Conservation (phyloP, 139 green algal genomes). For the Picochlorum sp. region DNA sequence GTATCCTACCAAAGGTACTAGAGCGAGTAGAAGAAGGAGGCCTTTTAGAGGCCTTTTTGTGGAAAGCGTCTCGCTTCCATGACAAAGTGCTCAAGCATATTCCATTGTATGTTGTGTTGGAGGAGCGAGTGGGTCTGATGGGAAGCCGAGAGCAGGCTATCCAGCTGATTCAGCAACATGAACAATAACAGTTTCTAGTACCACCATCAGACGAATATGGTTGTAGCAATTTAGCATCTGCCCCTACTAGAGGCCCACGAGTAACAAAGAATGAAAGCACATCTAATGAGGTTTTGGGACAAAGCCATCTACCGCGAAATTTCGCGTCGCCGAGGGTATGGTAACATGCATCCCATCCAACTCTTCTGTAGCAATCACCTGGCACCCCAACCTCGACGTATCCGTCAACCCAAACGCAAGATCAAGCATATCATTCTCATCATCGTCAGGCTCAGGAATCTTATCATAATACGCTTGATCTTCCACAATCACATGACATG, state of each 20-base stretch:
- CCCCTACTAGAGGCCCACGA: neutral
- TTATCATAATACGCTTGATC: constrained; percentile 76
- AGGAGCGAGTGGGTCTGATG: constrained; percentile 64
- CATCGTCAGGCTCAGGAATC: constrained; percentile 83
- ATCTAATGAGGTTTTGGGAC: constrained; percentile 70
- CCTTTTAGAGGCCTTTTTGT: constrained; percentile 60
- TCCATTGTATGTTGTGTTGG: constrained; percentile 64
- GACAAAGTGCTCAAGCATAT: constrained; percentile 33
- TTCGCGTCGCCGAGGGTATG: constrained; percentile 88
- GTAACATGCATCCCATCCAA: constrained; percentile 82
- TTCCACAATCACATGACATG: constrained; percentile 90
- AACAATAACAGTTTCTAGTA: neutral
- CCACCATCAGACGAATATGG: no score
- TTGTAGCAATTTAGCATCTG: no score
- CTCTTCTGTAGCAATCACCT: constrained; percentile 81
- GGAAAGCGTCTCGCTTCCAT: constrained; percentile 38
- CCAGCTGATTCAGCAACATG: constrained; percentile 26
- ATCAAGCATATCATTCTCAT: constrained; percentile 99
- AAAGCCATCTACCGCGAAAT: constrained; percentile 85
- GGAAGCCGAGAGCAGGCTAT: constrained; percentile 51
- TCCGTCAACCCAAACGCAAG: constrained; percentile 95
- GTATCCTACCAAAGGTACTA: constrained; percentile 72
- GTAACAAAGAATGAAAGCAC: neutral
- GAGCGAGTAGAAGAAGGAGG: constrained; percentile 40
- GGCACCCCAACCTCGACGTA: constrained; percentile 93